These are phyloP conservation scores for Linanthus parryae DNA, from an alignment of 148 eudicot species.

Conservation along the genomic window DNA sequence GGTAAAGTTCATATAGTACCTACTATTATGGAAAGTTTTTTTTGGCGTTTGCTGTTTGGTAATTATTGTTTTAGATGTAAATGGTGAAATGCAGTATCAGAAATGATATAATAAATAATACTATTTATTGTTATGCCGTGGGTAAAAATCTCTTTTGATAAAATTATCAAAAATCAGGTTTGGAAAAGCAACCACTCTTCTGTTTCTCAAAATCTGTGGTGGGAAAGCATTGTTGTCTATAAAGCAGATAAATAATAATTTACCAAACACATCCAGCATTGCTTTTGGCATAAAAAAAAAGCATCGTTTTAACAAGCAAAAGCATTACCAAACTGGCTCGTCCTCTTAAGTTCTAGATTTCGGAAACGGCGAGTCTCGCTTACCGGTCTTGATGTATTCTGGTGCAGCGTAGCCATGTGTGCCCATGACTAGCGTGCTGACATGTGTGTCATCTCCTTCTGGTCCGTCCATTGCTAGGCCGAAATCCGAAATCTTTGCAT, in stretches of 20 bases:
- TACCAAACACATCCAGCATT: background rate
- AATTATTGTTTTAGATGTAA: too few species aligned
- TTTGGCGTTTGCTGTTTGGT: background rate
- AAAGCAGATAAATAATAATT: background rate
- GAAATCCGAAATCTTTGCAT: conserved; percentile 71
- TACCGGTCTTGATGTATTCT: conserved; percentile 79
- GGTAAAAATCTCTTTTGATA: too few species aligned
- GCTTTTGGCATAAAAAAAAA: background rate
- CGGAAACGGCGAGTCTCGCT: too few species aligned
- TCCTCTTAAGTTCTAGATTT: too few species aligned
- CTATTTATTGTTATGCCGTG: too few species aligned
- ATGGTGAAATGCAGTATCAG: too few species aligned
- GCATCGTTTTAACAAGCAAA: background rate
- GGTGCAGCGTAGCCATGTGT: conserved; percentile 90
- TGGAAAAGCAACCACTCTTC: background rate
- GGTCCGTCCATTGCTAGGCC: conserved; percentile 89
- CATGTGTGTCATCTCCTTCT: conserved; percentile 79
- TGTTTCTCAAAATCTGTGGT: too few species aligned
- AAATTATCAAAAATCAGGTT: too few species aligned
- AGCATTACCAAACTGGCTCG: background rate
- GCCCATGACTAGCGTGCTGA: conserved; percentile 79
- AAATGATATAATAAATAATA: too few species aligned
- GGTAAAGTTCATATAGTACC: background rate
- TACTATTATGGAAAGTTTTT: background rate
- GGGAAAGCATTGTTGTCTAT: background rate